A percentile compares a stretch with the other conserved stretches of the same genome.
Conservation (phyloP, 2,329 filamentous ascomycete genomes). For the Claviceps pazoutovae region DNA sequence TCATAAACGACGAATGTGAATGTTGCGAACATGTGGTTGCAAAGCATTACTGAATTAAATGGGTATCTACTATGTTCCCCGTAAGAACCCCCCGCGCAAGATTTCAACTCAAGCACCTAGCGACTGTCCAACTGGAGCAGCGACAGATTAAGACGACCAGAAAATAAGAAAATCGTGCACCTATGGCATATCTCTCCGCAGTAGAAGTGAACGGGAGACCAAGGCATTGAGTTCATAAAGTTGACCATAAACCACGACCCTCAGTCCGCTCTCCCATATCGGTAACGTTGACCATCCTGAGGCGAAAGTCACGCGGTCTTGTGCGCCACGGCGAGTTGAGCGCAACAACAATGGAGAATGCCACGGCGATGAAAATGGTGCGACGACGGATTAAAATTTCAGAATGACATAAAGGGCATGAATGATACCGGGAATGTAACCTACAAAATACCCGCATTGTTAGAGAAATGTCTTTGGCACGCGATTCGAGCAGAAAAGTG, state of each 20-base stretch:
- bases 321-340: background rate
- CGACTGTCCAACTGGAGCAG: background rate
- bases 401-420: slow-evolving; percentile 82
- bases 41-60: slow-evolving; percentile 1
- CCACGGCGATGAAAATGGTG: background rate
- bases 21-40: background rate
- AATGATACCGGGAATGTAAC: slow-evolving; percentile 68
- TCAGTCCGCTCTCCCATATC: background rate
- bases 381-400: background rate
- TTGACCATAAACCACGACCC: background rate
- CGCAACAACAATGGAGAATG: background rate
- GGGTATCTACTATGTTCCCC: slow-evolving; percentile 3
- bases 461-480: background rate
- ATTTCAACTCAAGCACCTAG: slow-evolving; percentile 23
- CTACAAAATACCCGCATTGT: slow-evolving; percentile 12
- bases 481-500: no score
- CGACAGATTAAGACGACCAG: background rate
- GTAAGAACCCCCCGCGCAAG: background rate
- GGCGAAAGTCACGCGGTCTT: background rate
- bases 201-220: background rate
- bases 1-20: background rate
- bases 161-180: background rate
- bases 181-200: background rate
- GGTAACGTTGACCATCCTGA: background rate
- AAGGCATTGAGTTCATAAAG: background rate